phyloP scores from a whole-genome alignment of 2,329 filamentous ascomycete species.

The Colletotrichum shisoi region DNA sequence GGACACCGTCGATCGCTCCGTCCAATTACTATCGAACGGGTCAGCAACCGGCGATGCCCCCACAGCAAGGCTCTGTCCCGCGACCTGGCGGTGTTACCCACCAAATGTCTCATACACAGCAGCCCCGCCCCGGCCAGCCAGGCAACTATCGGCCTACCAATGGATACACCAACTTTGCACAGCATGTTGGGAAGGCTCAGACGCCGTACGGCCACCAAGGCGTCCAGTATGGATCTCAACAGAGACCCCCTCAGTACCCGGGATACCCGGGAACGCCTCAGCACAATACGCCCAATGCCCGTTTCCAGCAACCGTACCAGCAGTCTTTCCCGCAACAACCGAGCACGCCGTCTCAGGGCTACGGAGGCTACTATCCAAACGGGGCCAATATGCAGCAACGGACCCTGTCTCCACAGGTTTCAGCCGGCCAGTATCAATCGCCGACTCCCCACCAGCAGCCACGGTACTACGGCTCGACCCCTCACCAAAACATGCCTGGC shows the following conservation, averaged over 20 bases:
- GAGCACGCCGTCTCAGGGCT: slow-evolving; percentile 51
- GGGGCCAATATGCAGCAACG: slow-evolving; percentile 53
- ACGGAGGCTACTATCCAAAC: slow-evolving; percentile 54
- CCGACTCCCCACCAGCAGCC: slow-evolving; percentile 42
- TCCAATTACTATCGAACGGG: slow-evolving; percentile 57
- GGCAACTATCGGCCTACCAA: slow-evolving; percentile 58
- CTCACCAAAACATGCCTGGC: slow-evolving; percentile 43
- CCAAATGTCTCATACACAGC: slow-evolving; percentile 45
- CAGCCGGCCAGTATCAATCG: slow-evolving; percentile 50
- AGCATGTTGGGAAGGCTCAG: slow-evolving; percentile 61
- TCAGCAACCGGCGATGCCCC: slow-evolving; percentile 52
- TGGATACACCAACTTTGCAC: slow-evolving; percentile 58
- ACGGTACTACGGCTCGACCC: slow-evolving; percentile 42
- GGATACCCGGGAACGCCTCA: slow-evolving; percentile 50
- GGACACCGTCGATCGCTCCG: slow-evolving; percentile 54
- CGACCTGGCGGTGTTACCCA: slow-evolving; percentile 41
- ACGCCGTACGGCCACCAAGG: slow-evolving; percentile 61
- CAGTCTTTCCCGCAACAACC: slow-evolving; percentile 50
- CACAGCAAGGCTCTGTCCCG: slow-evolving; percentile 50
- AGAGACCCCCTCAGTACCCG: slow-evolving; percentile 54
- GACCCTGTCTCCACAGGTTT: slow-evolving; percentile 57
- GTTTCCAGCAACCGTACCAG: slow-evolving; percentile 52
- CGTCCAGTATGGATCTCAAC: slow-evolving; percentile 59
- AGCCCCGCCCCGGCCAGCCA: slow-evolving; percentile 45
- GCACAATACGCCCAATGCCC: slow-evolving; percentile 54